Percentiles rank a stretch among this genome's conserved stretches.
These are phyloP conservation scores for Vitis rotundifolia DNA, from an alignment of 164 flowering plant species.

Conservation along the genomic window DNA sequence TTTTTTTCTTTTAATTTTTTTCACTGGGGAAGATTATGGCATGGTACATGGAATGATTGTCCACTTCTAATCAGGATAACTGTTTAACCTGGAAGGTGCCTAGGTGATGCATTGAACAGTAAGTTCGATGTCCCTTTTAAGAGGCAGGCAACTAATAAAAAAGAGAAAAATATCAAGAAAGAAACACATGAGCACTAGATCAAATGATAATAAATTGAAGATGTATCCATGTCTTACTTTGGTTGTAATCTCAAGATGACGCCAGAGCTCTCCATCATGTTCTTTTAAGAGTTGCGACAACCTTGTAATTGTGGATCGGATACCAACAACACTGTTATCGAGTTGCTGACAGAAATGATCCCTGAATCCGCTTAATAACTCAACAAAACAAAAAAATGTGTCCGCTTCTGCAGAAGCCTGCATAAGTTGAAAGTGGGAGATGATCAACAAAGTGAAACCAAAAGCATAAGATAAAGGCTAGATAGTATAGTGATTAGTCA, in stretches of 20 bases:
- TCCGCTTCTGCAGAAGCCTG: conserved; percentile 95
- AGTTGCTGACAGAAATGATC: conserved; percentile 95
- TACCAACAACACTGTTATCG: conserved; percentile 97
- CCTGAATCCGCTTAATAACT: conserved; percentile 87
- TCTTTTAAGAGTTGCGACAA: conserved; percentile 83
- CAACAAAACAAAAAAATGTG: conserved; percentile 96
- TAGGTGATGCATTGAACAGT: background rate
- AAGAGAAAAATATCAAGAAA: background rate
- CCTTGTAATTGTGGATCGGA: conserved; percentile 83
- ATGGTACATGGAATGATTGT: background rate
- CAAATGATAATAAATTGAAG: background rate
- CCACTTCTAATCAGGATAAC: background rate
- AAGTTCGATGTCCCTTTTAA: background rate
- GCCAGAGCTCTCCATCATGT: conserved; percentile 99
- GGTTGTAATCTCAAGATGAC: conserved; percentile 96
- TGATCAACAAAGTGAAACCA: conserved; percentile 17
- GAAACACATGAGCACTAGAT: background rate
- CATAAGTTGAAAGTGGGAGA: conserved; percentile 27
- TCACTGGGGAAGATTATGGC: background rate
- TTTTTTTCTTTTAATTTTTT: background rate
- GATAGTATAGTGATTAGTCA: background rate
- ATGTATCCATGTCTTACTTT: conserved; percentile 52
- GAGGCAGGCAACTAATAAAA: background rate
- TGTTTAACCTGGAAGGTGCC: background rate
- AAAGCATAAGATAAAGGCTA: background rate